Conservation (phyloP, 2,329 filamentous ascomycete genomes). For the Epichloe typhina region DNA sequence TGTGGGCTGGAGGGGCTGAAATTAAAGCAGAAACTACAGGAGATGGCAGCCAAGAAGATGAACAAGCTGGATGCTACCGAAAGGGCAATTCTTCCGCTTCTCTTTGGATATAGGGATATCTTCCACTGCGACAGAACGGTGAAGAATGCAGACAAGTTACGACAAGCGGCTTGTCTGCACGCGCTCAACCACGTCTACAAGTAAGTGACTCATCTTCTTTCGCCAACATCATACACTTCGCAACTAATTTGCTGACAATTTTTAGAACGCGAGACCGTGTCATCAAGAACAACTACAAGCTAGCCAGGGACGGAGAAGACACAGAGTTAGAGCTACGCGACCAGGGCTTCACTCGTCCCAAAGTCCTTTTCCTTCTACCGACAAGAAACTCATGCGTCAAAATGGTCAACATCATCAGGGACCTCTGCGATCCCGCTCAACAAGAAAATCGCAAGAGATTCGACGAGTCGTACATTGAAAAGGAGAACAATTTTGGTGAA, state of each 20-base stretch:
- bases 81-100: slow-evolving; percentile 50
- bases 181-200: slow-evolving; percentile 88
- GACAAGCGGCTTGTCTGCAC: slow-evolving; percentile 66
- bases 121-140: slow-evolving; percentile 61
- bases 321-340: slow-evolving; percentile 67
- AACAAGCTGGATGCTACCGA: slow-evolving; percentile 48
- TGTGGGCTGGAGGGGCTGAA: slow-evolving; percentile 51
- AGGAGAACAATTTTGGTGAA: slow-evolving; percentile 49
- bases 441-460: slow-evolving; percentile 94
- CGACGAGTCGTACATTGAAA: slow-evolving; percentile 64
- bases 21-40: slow-evolving; percentile 45
- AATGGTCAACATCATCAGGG: slow-evolving; percentile 63
- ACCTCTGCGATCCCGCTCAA: slow-evolving; percentile 69
- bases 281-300: slow-evolving; percentile 78
- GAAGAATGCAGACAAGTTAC: slow-evolving; percentile 53
- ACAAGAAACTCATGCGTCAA: slow-evolving; percentile 77
- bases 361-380: slow-evolving; percentile 79
- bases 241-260: neutral
- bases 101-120: slow-evolving; percentile 76
- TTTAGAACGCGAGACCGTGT: slow-evolving; percentile 70
- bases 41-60: slow-evolving; percentile 38
- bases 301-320: slow-evolving; percentile 51
- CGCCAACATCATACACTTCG: too few species aligned
- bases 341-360: slow-evolving; percentile 90
- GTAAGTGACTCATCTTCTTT: slow-evolving; percentile 24